Evolutionary conservation across 495 filamentous ascomycete genomes (phyloP).

Genomic region (Penicillium macrosclerotiorum): DNA sequence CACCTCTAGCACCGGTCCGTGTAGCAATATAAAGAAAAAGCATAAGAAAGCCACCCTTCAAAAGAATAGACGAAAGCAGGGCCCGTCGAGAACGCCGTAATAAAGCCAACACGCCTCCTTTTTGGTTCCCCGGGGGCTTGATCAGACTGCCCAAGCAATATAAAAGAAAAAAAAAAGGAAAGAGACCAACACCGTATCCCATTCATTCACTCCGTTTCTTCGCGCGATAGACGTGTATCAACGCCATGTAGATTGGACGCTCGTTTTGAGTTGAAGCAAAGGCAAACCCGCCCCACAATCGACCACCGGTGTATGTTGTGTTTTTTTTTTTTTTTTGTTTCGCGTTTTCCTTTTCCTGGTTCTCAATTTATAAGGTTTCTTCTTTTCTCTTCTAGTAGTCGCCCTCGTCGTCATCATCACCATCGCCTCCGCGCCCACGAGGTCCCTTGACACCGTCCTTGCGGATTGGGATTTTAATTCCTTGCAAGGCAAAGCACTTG

Average conservation of each 20-base stretch:
- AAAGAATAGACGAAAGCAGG: slow-evolving; percentile 8
- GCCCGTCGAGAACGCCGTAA: slow-evolving; percentile 31
- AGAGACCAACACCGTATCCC: slow-evolving; percentile 1
- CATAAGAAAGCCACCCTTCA: slow-evolving; percentile 4
- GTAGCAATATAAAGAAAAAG: slow-evolving; percentile 31
- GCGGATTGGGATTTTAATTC: slow-evolving; percentile 94
- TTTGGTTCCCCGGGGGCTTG: slow-evolving; percentile 17
- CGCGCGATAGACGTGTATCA: slow-evolving; percentile 10
- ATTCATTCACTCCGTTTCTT: slow-evolving; percentile 10
- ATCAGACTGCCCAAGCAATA: slow-evolving; percentile 15
- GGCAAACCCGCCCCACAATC: not conserved
- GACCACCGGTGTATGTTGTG: too few relatives aligned
- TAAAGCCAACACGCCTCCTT: slow-evolving; percentile 28
- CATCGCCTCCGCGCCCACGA: slow-evolving; percentile 59
- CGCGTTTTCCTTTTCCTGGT: too few relatives aligned
- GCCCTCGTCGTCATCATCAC: slow-evolving; percentile 52
- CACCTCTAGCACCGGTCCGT: slow-evolving; percentile 27
- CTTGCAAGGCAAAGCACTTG: slow-evolving; percentile 90
- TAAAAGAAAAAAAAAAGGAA: slow-evolving; percentile 9
- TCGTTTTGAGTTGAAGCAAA: slow-evolving; percentile 9
- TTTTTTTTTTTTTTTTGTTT: not conserved
- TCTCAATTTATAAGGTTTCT: too few relatives aligned
- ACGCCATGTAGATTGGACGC: slow-evolving; percentile 11
- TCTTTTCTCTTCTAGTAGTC: slow-evolving; percentile 10
- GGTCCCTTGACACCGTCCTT: slow-evolving; percentile 73